A percentile compares a stretch with the other conserved stretches of the same genome.
These are phyloP conservation scores for Fusarium goolgardi DNA, from an alignment of 2,329 filamentous ascomycete genomes.

Conservation along the genomic window DNA sequence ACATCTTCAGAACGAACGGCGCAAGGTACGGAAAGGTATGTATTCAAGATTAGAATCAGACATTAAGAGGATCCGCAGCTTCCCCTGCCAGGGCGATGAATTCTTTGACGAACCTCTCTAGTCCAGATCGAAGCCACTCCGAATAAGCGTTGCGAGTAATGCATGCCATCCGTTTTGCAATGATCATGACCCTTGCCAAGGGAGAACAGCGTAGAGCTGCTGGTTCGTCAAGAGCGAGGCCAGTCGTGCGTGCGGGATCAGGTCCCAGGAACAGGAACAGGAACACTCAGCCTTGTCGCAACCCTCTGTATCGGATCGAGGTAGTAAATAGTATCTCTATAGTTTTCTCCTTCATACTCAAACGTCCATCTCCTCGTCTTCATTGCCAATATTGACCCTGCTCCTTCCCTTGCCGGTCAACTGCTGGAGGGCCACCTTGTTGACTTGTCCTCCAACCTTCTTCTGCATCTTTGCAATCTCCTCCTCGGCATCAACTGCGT, in stretches of 20 bases:
- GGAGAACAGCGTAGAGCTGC: conserved; percentile 37
- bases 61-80: conserved; percentile 46
- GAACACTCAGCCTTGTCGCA: conserved; percentile 44
- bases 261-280: conserved; percentile 31
- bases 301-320: conserved; percentile 16
- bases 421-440: conserved; percentile 90
- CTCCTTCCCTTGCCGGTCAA: conserved; percentile 85
- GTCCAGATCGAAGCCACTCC: conserved; percentile 35
- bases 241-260: conserved; percentile 28
- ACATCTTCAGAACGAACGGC: conserved; percentile 40
- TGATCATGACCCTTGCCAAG: conserved; percentile 45
- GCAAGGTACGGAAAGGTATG: conserved; percentile 52
- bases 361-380: conserved; percentile 67
- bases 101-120: conserved; percentile 46
- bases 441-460: conserved; percentile 90
- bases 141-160: conserved; percentile 35
- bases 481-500: conserved; percentile 90
- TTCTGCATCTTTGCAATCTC: conserved; percentile 97
- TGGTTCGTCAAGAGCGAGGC: conserved; percentile 17
- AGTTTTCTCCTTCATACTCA: conserved; percentile 40
- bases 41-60: conserved; percentile 56
- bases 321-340: conserved; percentile 35
- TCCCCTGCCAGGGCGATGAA: conserved; percentile 44
- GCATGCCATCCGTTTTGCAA: conserved; percentile 34
- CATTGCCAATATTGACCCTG: conserved; percentile 87